Evolutionary conservation across 2,329 filamentous ascomycete species (phyloP), one percentile per base, ranked within the genome.

Genomic region (Colletotrichum tanaceti): DNA sequence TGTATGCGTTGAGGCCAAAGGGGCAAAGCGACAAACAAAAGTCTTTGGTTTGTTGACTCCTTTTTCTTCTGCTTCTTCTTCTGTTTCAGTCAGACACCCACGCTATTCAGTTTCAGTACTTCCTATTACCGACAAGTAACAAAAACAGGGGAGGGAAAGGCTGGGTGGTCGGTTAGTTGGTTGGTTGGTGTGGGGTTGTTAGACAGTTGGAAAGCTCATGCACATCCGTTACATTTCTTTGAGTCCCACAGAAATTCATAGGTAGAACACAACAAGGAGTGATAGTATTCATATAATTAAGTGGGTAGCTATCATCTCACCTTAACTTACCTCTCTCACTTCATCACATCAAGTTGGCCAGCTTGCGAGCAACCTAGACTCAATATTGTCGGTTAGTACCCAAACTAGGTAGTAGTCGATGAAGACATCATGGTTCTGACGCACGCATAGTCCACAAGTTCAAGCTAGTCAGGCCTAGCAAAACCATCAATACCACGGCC

Each of bases 351-450:
- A 14, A 32, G 5, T 10, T 39, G 20, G 6, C 41, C 20, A 59
- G 32, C 41, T 22, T 3, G 16, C 7, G 28, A 35, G 9, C 28
- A 4, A 35, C 13, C 18, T 11, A 10, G 13, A 35, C 9, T 11
- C 6, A 5, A 1, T 10, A 13, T 10, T 13, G n/a, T 22, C 28
- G 14, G 43, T 18, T 9, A 38, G 28, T 28, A 18, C 4, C 2
- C 1, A 6, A 38, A 13, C 11, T 2, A n/a, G n/a, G n/a, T n/a
- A 4, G 4, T 4, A 4, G 3, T 0, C 4, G 6, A 35, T 14
- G 22, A 35, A 20, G 3, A 11, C 6, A 7, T 4, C 1, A 13
- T 22, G 2, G 9, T 16, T 6, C 24, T 35, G 55, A 46, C 41
- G 9, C 5, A 11, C 55, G n/a, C 2, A 10, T 16, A 47, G 43